A percentile compares a stretch with the other conserved stretches of the same genome.
These are phyloP conservation scores for Amylostereum chailletii DNA, from an alignment of 1,284 basidiomycete genomes.

Conservation along the genomic window DNA sequence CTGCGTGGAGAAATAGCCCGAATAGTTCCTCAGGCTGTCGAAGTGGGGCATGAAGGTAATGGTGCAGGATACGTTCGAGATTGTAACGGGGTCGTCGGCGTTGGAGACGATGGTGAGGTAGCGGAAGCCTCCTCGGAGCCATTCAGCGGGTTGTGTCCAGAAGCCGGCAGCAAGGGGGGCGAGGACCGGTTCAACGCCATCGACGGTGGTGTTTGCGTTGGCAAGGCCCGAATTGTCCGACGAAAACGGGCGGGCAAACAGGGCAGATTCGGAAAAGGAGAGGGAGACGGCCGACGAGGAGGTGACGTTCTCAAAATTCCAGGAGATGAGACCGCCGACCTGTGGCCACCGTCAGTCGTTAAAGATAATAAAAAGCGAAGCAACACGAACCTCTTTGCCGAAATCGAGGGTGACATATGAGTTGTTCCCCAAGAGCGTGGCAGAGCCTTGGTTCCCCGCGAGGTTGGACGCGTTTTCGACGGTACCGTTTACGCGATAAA, in stretches of 20 bases:
- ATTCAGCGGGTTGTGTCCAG: conserved; percentile 40
- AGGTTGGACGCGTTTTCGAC: conserved; percentile 26
- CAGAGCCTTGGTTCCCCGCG: conserved; percentile 15
- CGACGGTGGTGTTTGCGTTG: conserved; percentile 28
- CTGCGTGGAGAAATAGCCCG: conserved; percentile 45
- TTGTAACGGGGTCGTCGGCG: conserved; percentile 23
- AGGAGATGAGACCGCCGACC: conserved; percentile 38
- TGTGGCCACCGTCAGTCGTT: conserved; percentile 9
- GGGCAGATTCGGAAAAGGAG: conserved; percentile 39
- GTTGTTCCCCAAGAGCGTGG: conserved; percentile 25
- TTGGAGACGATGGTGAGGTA: conserved; percentile 42
- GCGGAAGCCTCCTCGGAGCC: conserved; percentile 45
- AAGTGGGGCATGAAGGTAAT: conserved; percentile 52
- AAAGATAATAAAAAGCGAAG: neutral
- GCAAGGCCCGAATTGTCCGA: conserved; percentile 36
- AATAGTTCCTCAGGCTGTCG: conserved; percentile 39
- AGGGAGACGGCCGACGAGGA: conserved; percentile 29
- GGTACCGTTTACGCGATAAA: conserved; percentile 24
- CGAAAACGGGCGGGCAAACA: conserved; percentile 32
- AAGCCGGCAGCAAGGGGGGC: conserved; percentile 28
- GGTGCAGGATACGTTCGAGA: conserved; percentile 43
- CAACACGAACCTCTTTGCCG: conserved; percentile 30
- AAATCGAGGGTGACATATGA: conserved; percentile 39
- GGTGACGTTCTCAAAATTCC: conserved; percentile 25
- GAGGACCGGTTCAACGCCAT: conserved; percentile 34